Evolutionary conservation across 2,329 filamentous ascomycete species (phyloP).

Genomic region (Lachnellula hyalina): DNA sequence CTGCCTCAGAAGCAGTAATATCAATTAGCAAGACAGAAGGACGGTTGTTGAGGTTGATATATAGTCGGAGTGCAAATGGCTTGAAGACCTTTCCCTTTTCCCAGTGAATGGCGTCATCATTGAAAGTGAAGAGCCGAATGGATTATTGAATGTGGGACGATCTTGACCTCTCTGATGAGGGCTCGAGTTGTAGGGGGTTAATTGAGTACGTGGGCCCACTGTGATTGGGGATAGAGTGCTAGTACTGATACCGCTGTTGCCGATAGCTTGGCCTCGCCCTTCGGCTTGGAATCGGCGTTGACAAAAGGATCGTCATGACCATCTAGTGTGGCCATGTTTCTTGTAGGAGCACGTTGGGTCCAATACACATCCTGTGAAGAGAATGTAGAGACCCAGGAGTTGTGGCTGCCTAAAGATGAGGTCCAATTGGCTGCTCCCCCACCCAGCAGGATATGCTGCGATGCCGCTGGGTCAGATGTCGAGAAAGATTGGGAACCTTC

Average conservation of each 20-base stretch:
- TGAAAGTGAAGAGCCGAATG: conserved; percentile 8
- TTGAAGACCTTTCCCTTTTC: conserved; percentile 40
- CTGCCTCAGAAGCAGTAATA: too few relatives aligned
- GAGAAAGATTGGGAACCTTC: conserved; percentile 29
- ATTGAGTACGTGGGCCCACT: background rate
- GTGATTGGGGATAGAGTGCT: conserved; percentile 21
- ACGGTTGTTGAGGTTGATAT: too few relatives aligned
- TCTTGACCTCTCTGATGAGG: background rate
- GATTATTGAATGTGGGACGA: conserved; percentile 1
- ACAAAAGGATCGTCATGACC: conserved; percentile 45
- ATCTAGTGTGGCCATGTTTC: conserved; percentile 23
- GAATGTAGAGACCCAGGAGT: conserved; percentile 57
- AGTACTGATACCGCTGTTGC: conserved; percentile 48
- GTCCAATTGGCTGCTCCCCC: conserved; percentile 18
- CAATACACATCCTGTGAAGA: conserved; percentile 49
- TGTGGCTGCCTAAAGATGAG: conserved; percentile 46
- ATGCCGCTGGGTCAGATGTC: background rate
- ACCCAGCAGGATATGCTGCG: background rate
- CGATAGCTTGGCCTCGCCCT: conserved; percentile 48
- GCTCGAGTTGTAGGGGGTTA: background rate
- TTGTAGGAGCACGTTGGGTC: background rate
- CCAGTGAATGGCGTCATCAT: conserved; percentile 5
- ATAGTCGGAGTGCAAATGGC: conserved; percentile 35
- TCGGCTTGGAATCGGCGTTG: conserved; percentile 30
- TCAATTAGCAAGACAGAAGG: too few relatives aligned